phyloP scores from a whole-genome alignment of 2,329 filamentous ascomycete genomes.

The Graphilbum ipis-grandicollis region DNA sequence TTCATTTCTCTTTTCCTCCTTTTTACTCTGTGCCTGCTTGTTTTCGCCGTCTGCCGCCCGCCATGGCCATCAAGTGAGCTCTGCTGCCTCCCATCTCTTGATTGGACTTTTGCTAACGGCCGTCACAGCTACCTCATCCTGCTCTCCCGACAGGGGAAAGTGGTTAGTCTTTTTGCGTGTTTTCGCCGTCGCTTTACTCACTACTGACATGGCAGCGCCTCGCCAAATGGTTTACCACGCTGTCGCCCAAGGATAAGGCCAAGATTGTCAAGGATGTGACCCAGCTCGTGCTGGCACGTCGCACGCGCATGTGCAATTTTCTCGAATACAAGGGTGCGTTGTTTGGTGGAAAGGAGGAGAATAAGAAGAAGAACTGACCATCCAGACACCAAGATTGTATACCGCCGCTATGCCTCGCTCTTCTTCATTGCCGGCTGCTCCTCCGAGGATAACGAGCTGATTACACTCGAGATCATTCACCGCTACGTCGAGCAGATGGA shows the following conservation, averaged over 20 bases:
- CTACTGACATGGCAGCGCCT: conserved; percentile 51
- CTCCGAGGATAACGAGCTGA: conserved; percentile 95
- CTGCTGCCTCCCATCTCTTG: not conserved
- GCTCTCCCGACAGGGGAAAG: conserved; percentile 96
- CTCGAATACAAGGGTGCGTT: conserved; percentile 87
- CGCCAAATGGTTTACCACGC: conserved; percentile 97
- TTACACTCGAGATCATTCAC: conserved; percentile 96
- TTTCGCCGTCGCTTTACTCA: not conserved
- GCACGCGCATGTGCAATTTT: conserved; percentile 99
- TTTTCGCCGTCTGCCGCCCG: not conserved
- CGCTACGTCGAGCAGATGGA: conserved; percentile 99
- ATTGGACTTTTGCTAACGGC: not conserved
- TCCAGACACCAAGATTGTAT: conserved; percentile 92
- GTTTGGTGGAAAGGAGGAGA: too few relatives aligned
- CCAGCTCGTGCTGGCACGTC: conserved; percentile 84
- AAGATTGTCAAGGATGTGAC: conserved; percentile 99
- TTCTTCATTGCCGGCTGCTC: conserved; percentile 98
- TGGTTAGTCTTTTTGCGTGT: conserved; percentile 47
- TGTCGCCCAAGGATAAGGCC: conserved; percentile 95
- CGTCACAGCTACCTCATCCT: conserved; percentile 89
- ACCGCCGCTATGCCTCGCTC: conserved; percentile 93
- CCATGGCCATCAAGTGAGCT: conserved; percentile 34
- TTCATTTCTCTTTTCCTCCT: not conserved
- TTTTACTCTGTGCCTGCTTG: not conserved
- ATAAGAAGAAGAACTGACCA: not conserved